Evolutionary conservation across 2,329 filamentous ascomycete species (phyloP), one percentile per base, ranked within the genome.

Genomic region (Neoarthrinium moseri): DNA sequence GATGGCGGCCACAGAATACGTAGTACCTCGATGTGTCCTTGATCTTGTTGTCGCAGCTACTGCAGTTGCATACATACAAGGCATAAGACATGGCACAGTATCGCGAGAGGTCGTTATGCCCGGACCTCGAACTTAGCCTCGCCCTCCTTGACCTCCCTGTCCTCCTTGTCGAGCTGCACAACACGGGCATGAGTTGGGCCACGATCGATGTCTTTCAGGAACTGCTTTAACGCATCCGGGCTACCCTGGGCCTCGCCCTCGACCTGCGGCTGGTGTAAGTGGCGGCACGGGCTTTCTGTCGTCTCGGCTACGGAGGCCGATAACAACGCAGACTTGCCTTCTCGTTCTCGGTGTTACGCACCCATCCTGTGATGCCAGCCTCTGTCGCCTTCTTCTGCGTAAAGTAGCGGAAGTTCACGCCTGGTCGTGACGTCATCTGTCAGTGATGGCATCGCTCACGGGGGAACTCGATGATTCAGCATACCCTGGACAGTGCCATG

Each of bases 231-330:
- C 3, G 77, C 68, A 1, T 81, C 76, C 2, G 83, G 75, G 2
- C 79, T 74, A 23, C 90, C 91, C 63, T 97, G 92, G 5, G 86
- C 91, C 69, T 96, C 91, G 21, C 92, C 92, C 60, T 89, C 83
- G 37, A 97, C 91, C 89, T 96, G 37, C 57, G 18, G 13, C 34
- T 6, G 22, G 35, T 37, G 33, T 5, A 20, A 34, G 18, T 34
- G 21, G 15, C 7, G 12, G 6, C 32, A 21, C 21, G 43, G 15
- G 13, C 22, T 26, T 7, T 27, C n/a, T n/a, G 22, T 34, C 10
- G 17, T 8, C 20, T 36, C 6, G 18, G 15, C 17, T 24, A 33
- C 11, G 10, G 27, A 34, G 21, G 38, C 39, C 17, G 17, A 22
- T 10, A 24, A 24, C 35, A 15, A n/a, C 26, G 24, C 6, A 36